Evolutionary conservation across 2,329 filamentous ascomycete species (phyloP), one percentile per base, ranked within the genome.

Genomic region (Aschersonia sp.): DNA sequence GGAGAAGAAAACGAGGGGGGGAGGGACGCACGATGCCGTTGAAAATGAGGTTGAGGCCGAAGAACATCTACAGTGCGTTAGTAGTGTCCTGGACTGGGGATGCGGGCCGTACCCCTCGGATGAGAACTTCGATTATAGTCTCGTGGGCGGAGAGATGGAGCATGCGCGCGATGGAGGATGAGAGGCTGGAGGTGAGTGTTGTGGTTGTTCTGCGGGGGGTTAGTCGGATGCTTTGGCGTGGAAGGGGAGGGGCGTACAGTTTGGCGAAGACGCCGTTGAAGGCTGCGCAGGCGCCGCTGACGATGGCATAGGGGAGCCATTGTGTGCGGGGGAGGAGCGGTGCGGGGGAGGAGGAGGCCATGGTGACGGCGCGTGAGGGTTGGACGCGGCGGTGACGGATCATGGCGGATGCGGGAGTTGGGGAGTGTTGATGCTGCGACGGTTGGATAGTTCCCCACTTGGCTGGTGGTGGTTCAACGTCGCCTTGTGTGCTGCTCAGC

Each of bases 221-320:
- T 9, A 9, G 12, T 4, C 12, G 1, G 40, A 44, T 2, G 29
- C 43, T 30, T n/a, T 10, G 7, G 31, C 5, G n/a, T 30, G 30
- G 30, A 28, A 12, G 45, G n/a, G 10, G 29, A 5, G 35, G 5
- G 10, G 71, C 78, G 58, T 67, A 86, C 82, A 92, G 68, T 65
- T 91, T 92, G 1, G 86, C 86, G 68, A 91, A 89, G 4, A 86
- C 81, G 50, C 85, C 85, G 56, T 92, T 92, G 55, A 85, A 82
- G 29, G 85, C 84, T 32, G 86, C 86, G 58, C 84, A 89, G 47
- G 77, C 80, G 52, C 86, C 86, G 58, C 83, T 87, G 45, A 82
- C 78, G 42, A 89, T 62, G 42, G 86, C 84, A 52, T 84, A 74
- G 46, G 82, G 66, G 52, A 91, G 74, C 80, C 80, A 84, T 53